A percentile compares a stretch with the other conserved stretches of the same genome.
These are phyloP conservation scores for Penstemon eatonii DNA, from an alignment of 257 asterid species.

Conservation along the genomic window DNA sequence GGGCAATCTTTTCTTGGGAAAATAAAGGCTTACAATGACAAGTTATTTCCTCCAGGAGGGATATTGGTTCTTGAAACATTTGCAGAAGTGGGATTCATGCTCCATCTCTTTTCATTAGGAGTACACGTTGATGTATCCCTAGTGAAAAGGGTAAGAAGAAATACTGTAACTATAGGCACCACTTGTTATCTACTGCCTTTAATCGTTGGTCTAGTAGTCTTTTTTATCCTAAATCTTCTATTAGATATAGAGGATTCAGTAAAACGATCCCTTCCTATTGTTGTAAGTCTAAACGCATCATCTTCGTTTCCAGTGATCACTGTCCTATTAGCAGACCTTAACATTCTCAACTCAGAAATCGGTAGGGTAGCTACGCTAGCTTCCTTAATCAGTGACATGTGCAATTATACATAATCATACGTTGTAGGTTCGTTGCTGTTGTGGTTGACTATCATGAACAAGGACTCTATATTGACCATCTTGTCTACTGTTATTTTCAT, in stretches of 20 bases:
- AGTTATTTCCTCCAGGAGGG: slow-evolving; percentile 50
- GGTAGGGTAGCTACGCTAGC: slow-evolving; percentile 60
- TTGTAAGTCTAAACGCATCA: slow-evolving; percentile 36
- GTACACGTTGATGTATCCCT: slow-evolving; percentile 44
- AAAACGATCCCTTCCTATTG: slow-evolving; percentile 27
- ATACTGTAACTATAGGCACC: slow-evolving; percentile 45
- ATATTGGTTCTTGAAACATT: slow-evolving; percentile 43
- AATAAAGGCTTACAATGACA: neutral
- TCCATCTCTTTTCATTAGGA: slow-evolving; percentile 59
- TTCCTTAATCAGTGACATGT: slow-evolving; percentile 41
- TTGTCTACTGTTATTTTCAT: slow-evolving; percentile 6
- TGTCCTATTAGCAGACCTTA: slow-evolving; percentile 49
- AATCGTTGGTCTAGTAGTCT: slow-evolving; percentile 23
- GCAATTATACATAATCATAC: slow-evolving; percentile 30
- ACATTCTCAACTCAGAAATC: slow-evolving; percentile 60
- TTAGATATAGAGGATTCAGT: slow-evolving; percentile 21
- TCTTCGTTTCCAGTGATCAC: slow-evolving; percentile 60
- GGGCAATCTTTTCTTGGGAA: slow-evolving; percentile 47
- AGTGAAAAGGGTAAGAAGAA: slow-evolving; percentile 31
- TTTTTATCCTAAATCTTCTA: slow-evolving; percentile 11
- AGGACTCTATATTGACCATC: slow-evolving; percentile 16
- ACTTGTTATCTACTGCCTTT: slow-evolving; percentile 42
- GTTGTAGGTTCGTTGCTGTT: slow-evolving; percentile 16
- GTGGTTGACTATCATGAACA: neutral
- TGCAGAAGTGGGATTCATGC: slow-evolving; percentile 51